Base-by-base conservation (phyloP, 2,329 filamentous ascomycete genomes). In the Clarireedia monteithiana region DNA sequence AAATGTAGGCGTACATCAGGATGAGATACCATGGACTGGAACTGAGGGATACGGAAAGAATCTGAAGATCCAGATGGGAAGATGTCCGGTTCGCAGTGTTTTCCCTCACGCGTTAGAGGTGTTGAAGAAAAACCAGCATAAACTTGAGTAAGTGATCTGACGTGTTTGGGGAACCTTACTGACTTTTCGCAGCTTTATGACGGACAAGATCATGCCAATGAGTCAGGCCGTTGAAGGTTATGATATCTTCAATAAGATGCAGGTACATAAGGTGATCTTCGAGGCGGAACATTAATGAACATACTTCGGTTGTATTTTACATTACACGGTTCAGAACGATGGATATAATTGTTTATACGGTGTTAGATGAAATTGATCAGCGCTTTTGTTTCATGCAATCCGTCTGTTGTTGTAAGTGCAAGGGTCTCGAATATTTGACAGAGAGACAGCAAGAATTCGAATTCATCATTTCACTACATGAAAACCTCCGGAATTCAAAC, bases 181-280 rank as follows among this genome's bases (percentile, higher is more conserved):
- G 62, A 67, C 55, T 5, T 39, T 26, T n/a, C 57, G 39, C 62
- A 87, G 86, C 56, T 90, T 90, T 73, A 88, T 90, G 85, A 84
- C 85, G 49, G 84, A 89, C 59, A 83, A 86, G 63, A 79, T 88
- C 62, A 87, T 89, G 83, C 84, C 85, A 2, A 73, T 89, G 42
- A 76, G 76, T 5, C 74, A 85, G 53, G 86, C 85, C 0, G 77
- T 81, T 3, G 78, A 86, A 66, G 86, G 82, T 44, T 90, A 89
- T 66, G 79, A 85, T 7, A 72, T 88, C 26, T 90, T 89, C 66
- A 82, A 89, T 67, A 78, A 84, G 60, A 86, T 85, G 80, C 81
- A 85, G 70, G 85, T 79, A 20, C 85, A 89, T 64, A 89, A 90
- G 74, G 83, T 90, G 14, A 77, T 89, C 15, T 89, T 89, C 66